Evolutionary conservation across 768 basidiomycete species (phyloP).

Genomic region (Cubamyces lactineus): DNA sequence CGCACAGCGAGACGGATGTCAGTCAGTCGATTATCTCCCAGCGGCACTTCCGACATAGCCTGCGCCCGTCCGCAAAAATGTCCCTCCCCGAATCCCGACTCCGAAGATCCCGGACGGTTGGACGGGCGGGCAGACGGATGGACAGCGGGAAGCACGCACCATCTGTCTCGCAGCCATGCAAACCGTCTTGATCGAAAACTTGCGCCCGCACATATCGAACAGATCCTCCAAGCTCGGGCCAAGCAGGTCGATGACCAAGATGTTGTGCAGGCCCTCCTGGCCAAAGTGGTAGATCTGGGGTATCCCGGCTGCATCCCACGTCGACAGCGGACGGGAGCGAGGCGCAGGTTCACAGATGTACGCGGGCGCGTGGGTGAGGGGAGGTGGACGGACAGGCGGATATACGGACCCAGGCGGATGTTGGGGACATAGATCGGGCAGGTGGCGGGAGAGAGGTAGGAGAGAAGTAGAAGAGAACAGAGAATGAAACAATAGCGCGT

Average conservation of each 20-base stretch:
- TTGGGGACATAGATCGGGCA: too few relatives aligned
- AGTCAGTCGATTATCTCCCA: too few relatives aligned
- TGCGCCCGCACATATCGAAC: conserved; percentile 98
- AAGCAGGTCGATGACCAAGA: conserved; percentile 96
- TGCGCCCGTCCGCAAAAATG: too few relatives aligned
- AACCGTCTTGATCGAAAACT: conserved; percentile 97
- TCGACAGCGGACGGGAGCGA: too few relatives aligned
- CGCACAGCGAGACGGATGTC: too few relatives aligned
- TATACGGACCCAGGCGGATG: too few relatives aligned
- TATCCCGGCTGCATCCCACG: conserved; percentile 72
- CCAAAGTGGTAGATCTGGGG: conserved; percentile 99
- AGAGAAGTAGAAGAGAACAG: background rate
- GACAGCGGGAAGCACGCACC: conserved; percentile 47
- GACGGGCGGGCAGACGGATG: background rate
- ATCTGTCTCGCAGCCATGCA: conserved; percentile 99
- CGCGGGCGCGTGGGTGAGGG: too few relatives aligned
- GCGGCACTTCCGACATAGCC: too few relatives aligned
- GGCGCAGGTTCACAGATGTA: too few relatives aligned
- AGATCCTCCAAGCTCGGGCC: conserved; percentile 97
- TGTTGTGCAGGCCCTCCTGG: conserved; percentile 97
- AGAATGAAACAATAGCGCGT: background rate
- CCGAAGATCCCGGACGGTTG: background rate
- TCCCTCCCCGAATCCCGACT: too few relatives aligned
- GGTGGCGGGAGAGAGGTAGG: background rate
- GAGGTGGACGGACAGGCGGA: too few relatives aligned